phyloP scores from a whole-genome alignment of 2,329 filamentous ascomycete species.

The Neopestalotiopsis clavispora region DNA sequence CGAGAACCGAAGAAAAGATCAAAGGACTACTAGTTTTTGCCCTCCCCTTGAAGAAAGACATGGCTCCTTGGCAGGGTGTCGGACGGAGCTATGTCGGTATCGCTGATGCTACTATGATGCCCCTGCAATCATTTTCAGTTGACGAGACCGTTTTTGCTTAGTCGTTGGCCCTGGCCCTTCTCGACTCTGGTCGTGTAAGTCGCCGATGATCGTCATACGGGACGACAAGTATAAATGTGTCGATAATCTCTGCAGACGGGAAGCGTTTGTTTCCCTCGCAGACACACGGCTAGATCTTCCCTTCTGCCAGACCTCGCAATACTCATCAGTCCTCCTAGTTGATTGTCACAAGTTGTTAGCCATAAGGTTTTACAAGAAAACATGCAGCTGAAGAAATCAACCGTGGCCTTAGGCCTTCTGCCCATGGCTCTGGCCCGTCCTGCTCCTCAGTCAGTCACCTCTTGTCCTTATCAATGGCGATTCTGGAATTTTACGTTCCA shows the following conservation, averaged over 20 bases:
- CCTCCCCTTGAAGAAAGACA: not conserved
- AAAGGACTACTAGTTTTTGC: not conserved
- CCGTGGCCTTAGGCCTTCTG: conserved; percentile 17
- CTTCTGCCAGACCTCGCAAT: not conserved
- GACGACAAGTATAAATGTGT: not conserved
- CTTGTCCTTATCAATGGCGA: not conserved
- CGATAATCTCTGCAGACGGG: not conserved
- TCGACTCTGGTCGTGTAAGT: not conserved
- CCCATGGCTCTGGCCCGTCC: conserved; percentile 16
- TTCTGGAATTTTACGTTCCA: not conserved
- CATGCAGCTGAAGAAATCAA: conserved; percentile 9
- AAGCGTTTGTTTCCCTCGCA: not conserved
- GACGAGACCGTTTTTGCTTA: not conserved
- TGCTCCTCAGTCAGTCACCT: conserved; percentile 18
- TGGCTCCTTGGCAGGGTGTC: conserved; percentile 2
- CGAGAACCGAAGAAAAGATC: not conserved
- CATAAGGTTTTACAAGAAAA: not conserved
- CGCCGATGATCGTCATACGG: not conserved
- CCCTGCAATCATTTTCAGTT: not conserved
- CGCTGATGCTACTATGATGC: conserved; percentile 1
- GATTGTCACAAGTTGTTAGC: not conserved
- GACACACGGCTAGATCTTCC: not conserved
- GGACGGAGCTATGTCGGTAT: conserved; percentile 14
- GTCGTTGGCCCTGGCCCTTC: not conserved
- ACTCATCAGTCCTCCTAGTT: not conserved